Conservation (phyloP, 768 basidiomycete genomes). For the Kwoniella dendrophila region DNA sequence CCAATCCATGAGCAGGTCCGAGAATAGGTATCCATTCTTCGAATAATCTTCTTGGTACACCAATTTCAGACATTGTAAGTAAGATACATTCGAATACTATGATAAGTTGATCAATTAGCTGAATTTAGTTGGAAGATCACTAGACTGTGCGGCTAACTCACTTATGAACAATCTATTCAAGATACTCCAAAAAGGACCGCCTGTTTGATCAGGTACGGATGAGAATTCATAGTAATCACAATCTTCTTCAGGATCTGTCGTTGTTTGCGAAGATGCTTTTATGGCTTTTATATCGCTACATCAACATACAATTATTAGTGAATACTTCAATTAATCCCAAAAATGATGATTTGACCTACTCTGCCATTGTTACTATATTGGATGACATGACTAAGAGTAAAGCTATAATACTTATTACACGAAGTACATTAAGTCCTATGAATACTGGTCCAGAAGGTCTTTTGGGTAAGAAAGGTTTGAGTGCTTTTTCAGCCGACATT, state of each 20-base stretch:
- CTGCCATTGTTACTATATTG: conserved; percentile 60
- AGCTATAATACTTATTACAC: conserved; percentile 74
- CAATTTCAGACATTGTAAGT: conserved; percentile 78
- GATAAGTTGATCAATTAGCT: neutral
- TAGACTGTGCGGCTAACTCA: conserved; percentile 15
- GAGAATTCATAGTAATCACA: conserved; percentile 76
- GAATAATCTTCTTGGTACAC: conserved; percentile 72
- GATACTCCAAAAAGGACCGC: conserved; percentile 88
- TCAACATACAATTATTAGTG: neutral
- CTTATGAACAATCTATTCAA: conserved; percentile 81
- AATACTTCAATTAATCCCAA: conserved; percentile 1
- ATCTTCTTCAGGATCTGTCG: conserved; percentile 51
- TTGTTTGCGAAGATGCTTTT: conserved; percentile 16
- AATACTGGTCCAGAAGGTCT: conserved; percentile 48
- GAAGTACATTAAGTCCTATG: conserved; percentile 71
- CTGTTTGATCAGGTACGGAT: conserved; percentile 84
- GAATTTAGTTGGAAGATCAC: neutral
- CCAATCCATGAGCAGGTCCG: conserved; percentile 79
- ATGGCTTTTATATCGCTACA: conserved; percentile 53
- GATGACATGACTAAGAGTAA: conserved; percentile 74
- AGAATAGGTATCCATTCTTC: conserved; percentile 82
- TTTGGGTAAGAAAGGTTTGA: conserved; percentile 43
- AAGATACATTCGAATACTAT: conserved; percentile 73
- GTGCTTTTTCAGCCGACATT: conserved; percentile 19
- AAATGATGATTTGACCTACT: conserved; percentile 34